phyloP scores from a whole-genome alignment of 1,284 basidiomycete species.

The Xerocomus cyaneibrunnescens region DNA sequence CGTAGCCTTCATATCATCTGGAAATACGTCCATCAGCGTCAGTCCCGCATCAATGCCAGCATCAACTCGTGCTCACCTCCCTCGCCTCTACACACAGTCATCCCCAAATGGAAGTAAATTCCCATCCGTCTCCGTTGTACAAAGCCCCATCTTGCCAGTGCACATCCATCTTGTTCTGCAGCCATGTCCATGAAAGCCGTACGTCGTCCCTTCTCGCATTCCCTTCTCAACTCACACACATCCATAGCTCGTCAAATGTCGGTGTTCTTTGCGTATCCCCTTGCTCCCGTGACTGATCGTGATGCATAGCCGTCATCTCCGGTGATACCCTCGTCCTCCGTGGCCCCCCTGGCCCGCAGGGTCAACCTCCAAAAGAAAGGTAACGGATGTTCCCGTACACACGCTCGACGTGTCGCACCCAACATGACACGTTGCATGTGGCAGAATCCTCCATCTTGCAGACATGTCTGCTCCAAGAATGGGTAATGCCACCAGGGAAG shows the following conservation, averaged over 20 bases:
- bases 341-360: conserved; percentile 73
- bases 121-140: conserved; percentile 5
- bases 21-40: no score
- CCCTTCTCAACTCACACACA: not conserved
- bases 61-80: not conserved
- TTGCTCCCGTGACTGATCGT: conserved; percentile 10
- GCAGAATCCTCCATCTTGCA: conserved; percentile 84
- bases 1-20: not conserved
- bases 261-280: conserved; percentile 9
- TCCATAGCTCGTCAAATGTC: conserved; percentile 61
- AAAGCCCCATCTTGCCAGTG: no score
- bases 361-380: conserved; percentile 88
- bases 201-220: conserved; percentile 27
- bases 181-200: conserved; percentile 71
- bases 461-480: conserved; percentile 80
- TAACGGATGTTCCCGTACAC: conserved; percentile 33
- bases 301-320: conserved; percentile 72
- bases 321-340: conserved; percentile 87
- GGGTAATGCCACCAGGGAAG: conserved; percentile 78
- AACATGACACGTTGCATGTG: conserved; percentile 17
- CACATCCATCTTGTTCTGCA: not conserved
- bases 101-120: conserved; percentile 19
- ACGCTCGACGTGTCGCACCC: not conserved
- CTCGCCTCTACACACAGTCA: not conserved
- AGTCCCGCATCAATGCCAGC: no score